Percentiles rank a stretch among this genome's conserved stretches.
Evolutionary conservation across 1,284 basidiomycete species (phyloP).

Genomic region (Rhodotorula sp.): DNA sequence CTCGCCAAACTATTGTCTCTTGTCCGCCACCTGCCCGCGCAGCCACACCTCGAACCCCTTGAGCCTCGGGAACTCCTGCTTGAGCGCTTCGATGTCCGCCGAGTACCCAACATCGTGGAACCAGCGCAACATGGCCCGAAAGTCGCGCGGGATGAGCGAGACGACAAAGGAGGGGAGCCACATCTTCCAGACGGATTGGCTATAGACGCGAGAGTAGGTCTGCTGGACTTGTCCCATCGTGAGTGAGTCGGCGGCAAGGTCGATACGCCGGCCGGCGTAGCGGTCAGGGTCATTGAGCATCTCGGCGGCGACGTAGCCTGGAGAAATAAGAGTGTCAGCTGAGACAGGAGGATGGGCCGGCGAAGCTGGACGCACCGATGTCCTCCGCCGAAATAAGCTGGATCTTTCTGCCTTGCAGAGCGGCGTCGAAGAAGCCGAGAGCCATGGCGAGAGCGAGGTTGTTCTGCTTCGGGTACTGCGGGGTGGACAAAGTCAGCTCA

Average conservation of each 20-base stretch:
- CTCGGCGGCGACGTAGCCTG: constrained; percentile 21
- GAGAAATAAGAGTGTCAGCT: too few species aligned
- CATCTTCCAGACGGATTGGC: constrained; percentile 10
- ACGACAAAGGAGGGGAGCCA: constrained; percentile 2
- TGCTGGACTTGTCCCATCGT: constrained; percentile 12
- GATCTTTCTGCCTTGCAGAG: constrained; percentile 10
- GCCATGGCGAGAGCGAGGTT: neutral
- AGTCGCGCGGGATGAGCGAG: constrained; percentile 12
- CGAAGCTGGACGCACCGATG: constrained; percentile 1
- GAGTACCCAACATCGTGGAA: constrained; percentile 15
- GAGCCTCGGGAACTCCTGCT: constrained; percentile 10
- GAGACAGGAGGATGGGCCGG: too few species aligned
- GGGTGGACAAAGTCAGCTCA: neutral
- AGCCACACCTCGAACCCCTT: constrained; percentile 17
- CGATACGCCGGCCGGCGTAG: constrained; percentile 11
- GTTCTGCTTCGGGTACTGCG: constrained; percentile 8
- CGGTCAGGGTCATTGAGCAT: constrained; percentile 7
- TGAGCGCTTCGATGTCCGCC: neutral
- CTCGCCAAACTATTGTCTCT: too few species aligned
- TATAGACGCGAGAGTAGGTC: constrained; percentile 1
- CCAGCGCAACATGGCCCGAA: constrained; percentile 14
- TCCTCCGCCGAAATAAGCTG: constrained; percentile 21
- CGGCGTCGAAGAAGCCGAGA: constrained; percentile 22
- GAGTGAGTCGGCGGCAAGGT: constrained; percentile 16
- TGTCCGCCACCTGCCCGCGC: neutral